These are phyloP conservation scores for Carex myosuroides DNA, from an alignment of 176 grass and related monocot genomes.

Conservation along the genomic window DNA sequence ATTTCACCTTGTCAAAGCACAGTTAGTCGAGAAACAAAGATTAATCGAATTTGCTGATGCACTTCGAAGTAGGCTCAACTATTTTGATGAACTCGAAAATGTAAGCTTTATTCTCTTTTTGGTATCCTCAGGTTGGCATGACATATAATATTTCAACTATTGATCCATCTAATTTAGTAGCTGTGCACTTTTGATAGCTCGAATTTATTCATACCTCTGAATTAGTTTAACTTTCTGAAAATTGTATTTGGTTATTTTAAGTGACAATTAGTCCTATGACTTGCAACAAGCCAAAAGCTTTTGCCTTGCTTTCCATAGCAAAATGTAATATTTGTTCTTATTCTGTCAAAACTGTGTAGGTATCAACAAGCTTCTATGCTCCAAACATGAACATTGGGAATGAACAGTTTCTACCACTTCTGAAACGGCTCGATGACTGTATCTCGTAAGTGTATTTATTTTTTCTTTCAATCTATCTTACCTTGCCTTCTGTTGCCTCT, in stretches of 20 bases:
- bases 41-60: constrained; percentile 90
- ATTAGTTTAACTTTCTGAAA: background rate
- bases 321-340: background rate
- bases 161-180: background rate
- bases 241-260: background rate
- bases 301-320: background rate
- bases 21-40: constrained; percentile 97
- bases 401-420: constrained; percentile 73
- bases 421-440: constrained; percentile 95
- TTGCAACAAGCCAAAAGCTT: background rate
- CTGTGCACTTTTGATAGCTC: background rate
- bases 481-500: background rate
- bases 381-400: constrained; percentile 83
- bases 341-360: constrained; percentile 30
- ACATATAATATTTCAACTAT: background rate
- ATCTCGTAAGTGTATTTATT: constrained; percentile 62
- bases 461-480: constrained; percentile 9
- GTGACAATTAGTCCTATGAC: background rate
- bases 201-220: background rate
- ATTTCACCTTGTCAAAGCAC: constrained; percentile 12
- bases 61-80: constrained; percentile 84
- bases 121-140: background rate
- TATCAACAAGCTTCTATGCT: constrained; percentile 84
- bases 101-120: constrained; percentile 51
- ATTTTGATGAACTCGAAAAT: constrained; percentile 97